A percentile compares a stretch with the other conserved stretches of the same genome.
phyloP scores from a whole-genome alignment of 345 rosid species.

The Ceriops tagal region DNA sequence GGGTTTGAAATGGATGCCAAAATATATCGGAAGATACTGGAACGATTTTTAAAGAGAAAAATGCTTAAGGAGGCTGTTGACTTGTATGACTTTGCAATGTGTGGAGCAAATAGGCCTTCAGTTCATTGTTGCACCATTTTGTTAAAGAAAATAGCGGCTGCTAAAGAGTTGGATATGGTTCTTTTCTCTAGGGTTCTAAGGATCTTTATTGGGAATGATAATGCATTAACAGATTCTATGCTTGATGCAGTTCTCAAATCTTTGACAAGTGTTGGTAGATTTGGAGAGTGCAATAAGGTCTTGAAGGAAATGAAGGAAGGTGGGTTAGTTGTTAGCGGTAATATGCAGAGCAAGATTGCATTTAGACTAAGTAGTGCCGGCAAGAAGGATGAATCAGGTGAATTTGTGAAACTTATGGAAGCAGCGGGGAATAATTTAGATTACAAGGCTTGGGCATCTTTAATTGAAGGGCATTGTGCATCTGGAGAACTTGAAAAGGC shows the following conservation, averaged over 20 bases:
- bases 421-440: constrained; percentile 49
- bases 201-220: constrained; percentile 47
- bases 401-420: constrained; percentile 48
- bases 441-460: constrained; percentile 53
- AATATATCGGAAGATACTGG: constrained; percentile 50
- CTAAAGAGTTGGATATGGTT: constrained; percentile 53
- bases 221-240: constrained; percentile 53
- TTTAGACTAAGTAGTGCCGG: constrained; percentile 55
- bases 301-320: constrained; percentile 60
- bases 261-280: constrained; percentile 56
- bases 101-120: constrained; percentile 56
- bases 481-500: constrained; percentile 70
- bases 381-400: constrained; percentile 45
- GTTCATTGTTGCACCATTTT: constrained; percentile 45
- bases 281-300: constrained; percentile 51
- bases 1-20: constrained; percentile 66
- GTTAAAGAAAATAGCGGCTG: constrained; percentile 60
- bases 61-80: constrained; percentile 71
- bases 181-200: constrained; percentile 65
- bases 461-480: constrained; percentile 68
- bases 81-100: constrained; percentile 71
- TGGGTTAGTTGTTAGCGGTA: constrained; percentile 45
- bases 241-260: constrained; percentile 67
- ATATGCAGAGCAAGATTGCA: constrained; percentile 52
- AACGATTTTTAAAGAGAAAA: constrained; percentile 56